Evolutionary conservation across 2,329 filamentous ascomycete genomes (phyloP).

Genomic region (Fusarium sublunatum): DNA sequence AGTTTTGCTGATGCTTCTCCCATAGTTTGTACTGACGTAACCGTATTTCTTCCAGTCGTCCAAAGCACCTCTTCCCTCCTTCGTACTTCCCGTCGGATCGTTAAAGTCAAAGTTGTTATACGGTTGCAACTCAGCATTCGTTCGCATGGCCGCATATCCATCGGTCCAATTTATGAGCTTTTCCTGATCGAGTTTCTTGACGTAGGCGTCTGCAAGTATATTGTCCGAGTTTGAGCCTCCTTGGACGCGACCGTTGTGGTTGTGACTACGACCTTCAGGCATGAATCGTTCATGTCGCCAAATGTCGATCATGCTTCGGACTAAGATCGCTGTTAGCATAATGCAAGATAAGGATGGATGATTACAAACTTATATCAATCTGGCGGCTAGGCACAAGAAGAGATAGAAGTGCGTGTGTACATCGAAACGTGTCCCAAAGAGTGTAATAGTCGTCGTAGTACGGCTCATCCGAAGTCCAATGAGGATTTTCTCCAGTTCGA

Average conservation of each 20-base stretch:
- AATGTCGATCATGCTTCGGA: slow-evolving; percentile 68
- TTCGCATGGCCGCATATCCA: slow-evolving; percentile 64
- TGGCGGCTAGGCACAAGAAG: slow-evolving; percentile 64
- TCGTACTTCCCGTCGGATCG: slow-evolving; percentile 63
- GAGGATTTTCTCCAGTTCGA: slow-evolving; percentile 68
- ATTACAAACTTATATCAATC: slow-evolving; percentile 56
- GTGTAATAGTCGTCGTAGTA: slow-evolving; percentile 72
- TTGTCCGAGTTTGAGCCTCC: slow-evolving; percentile 71
- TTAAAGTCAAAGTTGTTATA: slow-evolving; percentile 61
- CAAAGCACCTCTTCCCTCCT: slow-evolving; percentile 66
- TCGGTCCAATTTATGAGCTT: slow-evolving; percentile 66
- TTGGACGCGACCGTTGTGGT: slow-evolving; percentile 68
- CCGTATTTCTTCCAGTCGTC: slow-evolving; percentile 68
- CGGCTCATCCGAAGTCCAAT: slow-evolving; percentile 65
- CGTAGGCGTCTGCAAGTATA: slow-evolving; percentile 69
- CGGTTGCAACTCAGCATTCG: slow-evolving; percentile 65
- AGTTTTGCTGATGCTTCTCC: slow-evolving; percentile 65
- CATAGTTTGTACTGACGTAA: slow-evolving; percentile 65
- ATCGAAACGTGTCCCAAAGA: slow-evolving; percentile 66
- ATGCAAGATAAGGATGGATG: background rate
- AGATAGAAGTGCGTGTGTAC: slow-evolving; percentile 59
- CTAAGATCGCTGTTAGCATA: background rate
- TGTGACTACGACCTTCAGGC: slow-evolving; percentile 65
- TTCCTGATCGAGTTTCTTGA: slow-evolving; percentile 54
- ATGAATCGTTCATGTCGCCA: slow-evolving; percentile 66